Evolutionary conservation across 495 filamentous ascomycete species (phyloP).

Genomic region (Letharia columbiana): DNA sequence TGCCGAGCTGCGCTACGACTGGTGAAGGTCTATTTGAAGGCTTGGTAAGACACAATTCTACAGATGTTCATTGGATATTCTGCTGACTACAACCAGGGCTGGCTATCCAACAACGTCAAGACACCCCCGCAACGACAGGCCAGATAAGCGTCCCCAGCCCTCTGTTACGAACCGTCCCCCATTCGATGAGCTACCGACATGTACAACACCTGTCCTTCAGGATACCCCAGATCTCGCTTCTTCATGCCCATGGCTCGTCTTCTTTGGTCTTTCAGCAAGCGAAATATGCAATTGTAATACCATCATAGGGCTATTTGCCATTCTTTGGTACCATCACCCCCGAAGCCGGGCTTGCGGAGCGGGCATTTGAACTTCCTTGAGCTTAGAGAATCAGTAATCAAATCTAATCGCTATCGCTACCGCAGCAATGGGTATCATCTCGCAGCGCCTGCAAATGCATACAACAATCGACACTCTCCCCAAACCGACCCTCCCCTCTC

Average conservation of each 20-base stretch:
- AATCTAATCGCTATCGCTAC: not conserved
- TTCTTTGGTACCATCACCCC: not conserved
- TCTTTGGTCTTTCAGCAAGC: slow-evolving; percentile 4
- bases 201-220: slow-evolving; percentile 11
- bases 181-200: slow-evolving; percentile 2
- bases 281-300: slow-evolving; percentile 6
- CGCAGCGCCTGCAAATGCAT: slow-evolving; percentile 1
- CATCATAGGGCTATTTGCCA: slow-evolving; percentile 12
- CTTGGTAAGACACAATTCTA: slow-evolving; percentile 48
- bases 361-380: not conserved
- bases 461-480: not conserved
- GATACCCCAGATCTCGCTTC: slow-evolving; percentile 14
- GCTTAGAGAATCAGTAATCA: not conserved
- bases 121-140: slow-evolving; percentile 42
- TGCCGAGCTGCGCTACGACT: slow-evolving; percentile 88
- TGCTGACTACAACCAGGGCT: slow-evolving; percentile 43
- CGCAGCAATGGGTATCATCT: slow-evolving; percentile 11
- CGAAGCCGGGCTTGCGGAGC: not conserved
- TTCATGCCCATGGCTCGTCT: not conserved
- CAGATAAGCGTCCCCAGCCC: slow-evolving; percentile 1
- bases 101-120: slow-evolving; percentile 94
- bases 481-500: slow-evolving; percentile 1
- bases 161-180: not conserved
- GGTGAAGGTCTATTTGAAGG: slow-evolving; percentile 94
- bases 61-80: not conserved